Conservation (phyloP, 164 flowering plant species). For the Kalanchoe fedtschenkoi region DNA sequence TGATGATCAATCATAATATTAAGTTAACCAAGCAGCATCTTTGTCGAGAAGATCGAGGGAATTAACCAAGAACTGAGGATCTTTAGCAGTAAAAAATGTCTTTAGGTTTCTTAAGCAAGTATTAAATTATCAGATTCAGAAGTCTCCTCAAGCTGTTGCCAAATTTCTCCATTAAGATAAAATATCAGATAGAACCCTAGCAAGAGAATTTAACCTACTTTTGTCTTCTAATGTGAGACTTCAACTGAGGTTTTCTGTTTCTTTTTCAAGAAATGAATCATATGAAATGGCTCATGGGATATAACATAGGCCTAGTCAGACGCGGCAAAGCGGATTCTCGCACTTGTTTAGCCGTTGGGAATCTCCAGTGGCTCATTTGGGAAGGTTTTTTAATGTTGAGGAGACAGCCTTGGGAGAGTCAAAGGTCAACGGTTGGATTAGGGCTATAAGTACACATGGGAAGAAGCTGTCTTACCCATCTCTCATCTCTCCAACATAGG, state of each 20-base stretch:
- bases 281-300: neutral
- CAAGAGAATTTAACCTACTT: neutral
- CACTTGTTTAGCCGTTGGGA: constrained; percentile 8
- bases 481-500: constrained; percentile 18
- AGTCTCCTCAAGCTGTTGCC: too few species aligned
- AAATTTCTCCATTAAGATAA: too few species aligned
- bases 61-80: too few species aligned
- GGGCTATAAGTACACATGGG: neutral
- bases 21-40: too few species aligned
- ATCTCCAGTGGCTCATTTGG: constrained; percentile 10
- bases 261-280: neutral
- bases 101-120: too few species aligned
- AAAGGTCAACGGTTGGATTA: neutral
- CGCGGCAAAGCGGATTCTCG: too few species aligned
- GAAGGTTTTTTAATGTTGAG: neutral
- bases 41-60: too few species aligned
- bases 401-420: neutral
- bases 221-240: neutral
- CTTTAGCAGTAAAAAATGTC: too few species aligned
- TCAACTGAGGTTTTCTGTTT: neutral
- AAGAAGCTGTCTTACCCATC: neutral
- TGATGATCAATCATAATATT: too few species aligned
- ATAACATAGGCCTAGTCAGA: too few species aligned
- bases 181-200: neutral
- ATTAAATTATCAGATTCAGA: too few species aligned